phyloP scores from a whole-genome alignment of 495 filamentous ascomycete species.

The Aspergillus kassunensis region DNA sequence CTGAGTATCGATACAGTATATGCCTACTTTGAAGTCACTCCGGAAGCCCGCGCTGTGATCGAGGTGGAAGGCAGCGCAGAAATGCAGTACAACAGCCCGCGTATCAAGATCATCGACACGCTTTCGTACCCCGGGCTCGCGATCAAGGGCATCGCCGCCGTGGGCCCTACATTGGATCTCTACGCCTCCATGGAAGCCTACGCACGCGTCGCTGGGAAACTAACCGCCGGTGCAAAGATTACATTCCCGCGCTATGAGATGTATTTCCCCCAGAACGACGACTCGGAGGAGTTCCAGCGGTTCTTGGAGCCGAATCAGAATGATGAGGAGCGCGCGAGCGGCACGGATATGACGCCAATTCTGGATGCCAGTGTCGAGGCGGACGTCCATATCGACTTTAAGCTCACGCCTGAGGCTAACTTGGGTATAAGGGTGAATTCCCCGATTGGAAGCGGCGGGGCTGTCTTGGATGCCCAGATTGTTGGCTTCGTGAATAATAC shows the following conservation, averaged over 20 bases:
- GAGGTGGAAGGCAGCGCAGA: conserved; percentile 17
- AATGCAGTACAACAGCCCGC: conserved; percentile 9
- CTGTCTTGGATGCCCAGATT: conserved; percentile 2
- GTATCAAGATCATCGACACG: conserved; percentile 25
- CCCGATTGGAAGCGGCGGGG: not conserved
- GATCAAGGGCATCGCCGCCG: conserved; percentile 33
- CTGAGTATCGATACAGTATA: conserved; percentile 11
- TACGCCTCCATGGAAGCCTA: conserved; percentile 16
- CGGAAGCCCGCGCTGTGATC: conserved; percentile 10
- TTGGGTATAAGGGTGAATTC: conserved; percentile 4
- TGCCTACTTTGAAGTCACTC: conserved; percentile 19
- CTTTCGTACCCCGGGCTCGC: conserved; percentile 25
- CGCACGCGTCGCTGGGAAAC: not conserved
- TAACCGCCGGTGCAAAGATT: conserved; percentile 12
- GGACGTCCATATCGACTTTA: not conserved
- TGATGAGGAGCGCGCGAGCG: not conserved
- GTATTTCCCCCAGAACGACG: conserved; percentile 22
- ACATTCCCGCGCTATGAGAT: conserved; percentile 19
- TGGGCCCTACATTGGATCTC: conserved; percentile 30
- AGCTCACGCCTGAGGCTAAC: conserved; percentile 5
- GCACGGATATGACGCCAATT: not conserved
- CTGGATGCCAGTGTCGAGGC: conserved; percentile 3
- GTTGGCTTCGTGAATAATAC: conserved; percentile 3
- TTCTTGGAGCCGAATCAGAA: not conserved
- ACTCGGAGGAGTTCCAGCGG: not conserved